Evolutionary conservation across 768 basidiomycete genomes (phyloP).

Genomic region (Tylopilus felleus): DNA sequence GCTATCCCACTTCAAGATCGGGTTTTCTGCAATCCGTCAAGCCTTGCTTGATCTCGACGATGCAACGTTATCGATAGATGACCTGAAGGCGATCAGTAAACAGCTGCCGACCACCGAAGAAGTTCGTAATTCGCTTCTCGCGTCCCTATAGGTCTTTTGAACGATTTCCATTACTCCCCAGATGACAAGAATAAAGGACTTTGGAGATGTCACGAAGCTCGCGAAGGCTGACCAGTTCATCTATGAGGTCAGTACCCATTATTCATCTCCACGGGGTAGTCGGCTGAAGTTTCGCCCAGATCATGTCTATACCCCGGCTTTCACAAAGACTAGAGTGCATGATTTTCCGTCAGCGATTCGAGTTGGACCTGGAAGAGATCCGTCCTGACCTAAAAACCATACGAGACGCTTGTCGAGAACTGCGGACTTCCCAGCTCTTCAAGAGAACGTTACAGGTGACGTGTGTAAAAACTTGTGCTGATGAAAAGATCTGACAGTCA

Average conservation of each 20-base stretch:
- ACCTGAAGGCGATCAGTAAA: constrained; percentile 69
- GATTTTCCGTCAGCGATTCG: constrained; percentile 78
- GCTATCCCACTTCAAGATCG: constrained; percentile 71
- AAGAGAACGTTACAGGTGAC: constrained; percentile 65
- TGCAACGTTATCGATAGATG: constrained; percentile 61
- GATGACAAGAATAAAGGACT: constrained; percentile 64
- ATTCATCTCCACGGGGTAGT: neutral
- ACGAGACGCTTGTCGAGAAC: constrained; percentile 64
- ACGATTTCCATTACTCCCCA: constrained; percentile 23
- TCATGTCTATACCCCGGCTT: constrained; percentile 75
- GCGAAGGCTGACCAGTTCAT: constrained; percentile 86
- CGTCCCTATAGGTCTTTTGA: neutral
- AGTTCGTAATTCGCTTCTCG: constrained; percentile 34
- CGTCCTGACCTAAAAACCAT: constrained; percentile 77
- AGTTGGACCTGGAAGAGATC: constrained; percentile 79
- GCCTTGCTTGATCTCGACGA: constrained; percentile 76
- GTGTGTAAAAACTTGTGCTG: neutral
- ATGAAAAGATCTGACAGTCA: neutral
- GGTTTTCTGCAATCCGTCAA: constrained; percentile 59
- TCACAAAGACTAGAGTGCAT: constrained; percentile 74
- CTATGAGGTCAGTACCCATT: constrained; percentile 47
- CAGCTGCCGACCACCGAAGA: constrained; percentile 83
- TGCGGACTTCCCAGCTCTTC: constrained; percentile 62
- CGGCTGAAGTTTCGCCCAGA: constrained; percentile 41
- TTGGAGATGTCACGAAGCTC: constrained; percentile 68